Evolutionary conservation across 768 basidiomycete genomes (phyloP).

Genomic region (Paxillus ammoniavirescens): DNA sequence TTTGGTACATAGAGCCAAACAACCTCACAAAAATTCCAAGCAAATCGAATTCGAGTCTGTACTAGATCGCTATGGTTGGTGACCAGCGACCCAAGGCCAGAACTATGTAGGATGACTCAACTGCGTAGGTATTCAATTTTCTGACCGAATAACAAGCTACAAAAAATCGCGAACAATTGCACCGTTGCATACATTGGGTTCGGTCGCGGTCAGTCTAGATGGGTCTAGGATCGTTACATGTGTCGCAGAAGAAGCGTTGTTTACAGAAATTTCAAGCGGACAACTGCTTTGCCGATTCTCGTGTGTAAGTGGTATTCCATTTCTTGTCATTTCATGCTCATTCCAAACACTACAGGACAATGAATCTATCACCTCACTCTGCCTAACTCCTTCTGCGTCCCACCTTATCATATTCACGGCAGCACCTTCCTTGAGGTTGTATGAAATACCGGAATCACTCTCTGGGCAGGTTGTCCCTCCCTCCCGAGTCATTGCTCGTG

Average conservation of each 20-base stretch:
- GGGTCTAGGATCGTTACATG: slow-evolving; percentile 82
- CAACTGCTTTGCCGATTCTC: slow-evolving; percentile 75
- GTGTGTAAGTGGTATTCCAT: slow-evolving; percentile 56
- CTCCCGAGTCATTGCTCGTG: slow-evolving; percentile 71
- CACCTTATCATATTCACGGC: slow-evolving; percentile 80
- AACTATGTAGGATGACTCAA: slow-evolving; percentile 27
- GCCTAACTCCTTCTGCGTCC: slow-evolving; percentile 71
- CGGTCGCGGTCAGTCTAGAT: slow-evolving; percentile 76
- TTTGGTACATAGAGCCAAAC: slow-evolving; percentile 7
- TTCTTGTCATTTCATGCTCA: neutral
- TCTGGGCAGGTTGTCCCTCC: slow-evolving; percentile 59
- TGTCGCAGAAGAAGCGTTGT: slow-evolving; percentile 78
- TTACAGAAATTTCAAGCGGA: slow-evolving; percentile 80
- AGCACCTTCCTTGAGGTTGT: slow-evolving; percentile 79
- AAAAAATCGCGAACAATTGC: slow-evolving; percentile 70
- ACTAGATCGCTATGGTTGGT: slow-evolving; percentile 14
- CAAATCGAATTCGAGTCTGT: no score
- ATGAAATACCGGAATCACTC: slow-evolving; percentile 62
- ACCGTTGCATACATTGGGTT: slow-evolving; percentile 88
- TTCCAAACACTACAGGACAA: slow-evolving; percentile 61
- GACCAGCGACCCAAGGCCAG: slow-evolving; percentile 46
- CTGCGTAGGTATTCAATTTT: neutral
- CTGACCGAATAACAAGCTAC: slow-evolving; percentile 49
- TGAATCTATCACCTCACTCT: slow-evolving; percentile 79
- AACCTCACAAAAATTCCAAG: slow-evolving; percentile 6